Conservation (phyloP, 306 rosid species). For the Canavalia ensiformis region DNA sequence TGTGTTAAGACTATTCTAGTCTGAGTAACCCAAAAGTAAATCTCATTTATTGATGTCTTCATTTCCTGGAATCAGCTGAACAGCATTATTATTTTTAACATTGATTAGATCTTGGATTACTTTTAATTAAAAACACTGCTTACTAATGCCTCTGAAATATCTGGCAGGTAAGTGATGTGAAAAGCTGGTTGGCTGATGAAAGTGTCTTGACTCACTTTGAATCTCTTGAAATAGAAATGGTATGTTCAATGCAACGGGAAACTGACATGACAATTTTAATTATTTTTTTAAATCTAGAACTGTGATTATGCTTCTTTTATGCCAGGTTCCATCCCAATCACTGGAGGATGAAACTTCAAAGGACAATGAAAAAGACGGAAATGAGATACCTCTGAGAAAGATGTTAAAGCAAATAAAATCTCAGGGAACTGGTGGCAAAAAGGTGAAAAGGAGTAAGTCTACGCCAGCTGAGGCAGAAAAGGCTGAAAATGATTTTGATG, state of each 20-base stretch:
- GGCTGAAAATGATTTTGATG: constrained; percentile 70
- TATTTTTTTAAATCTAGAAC: constrained; percentile 43
- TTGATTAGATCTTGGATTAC: constrained; percentile 28
- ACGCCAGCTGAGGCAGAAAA: constrained; percentile 56
- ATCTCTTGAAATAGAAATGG: constrained; percentile 85
- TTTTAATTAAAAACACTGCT: constrained; percentile 27
- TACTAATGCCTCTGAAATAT: constrained; percentile 47
- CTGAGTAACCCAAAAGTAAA: background rate
- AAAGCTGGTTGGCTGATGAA: constrained; percentile 87
- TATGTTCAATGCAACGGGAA: constrained; percentile 50
- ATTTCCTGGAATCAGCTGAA: constrained; percentile 30
- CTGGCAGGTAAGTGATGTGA: constrained; percentile 64
- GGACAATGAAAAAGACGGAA: constrained; percentile 69
- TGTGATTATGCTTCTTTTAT: constrained; percentile 41
- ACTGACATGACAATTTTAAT: constrained; percentile 15
- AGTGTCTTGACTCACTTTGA: constrained; percentile 78
- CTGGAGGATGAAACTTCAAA: constrained; percentile 65
- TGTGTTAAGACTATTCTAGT: background rate
- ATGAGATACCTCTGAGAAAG: constrained; percentile 79
- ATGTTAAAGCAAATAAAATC: constrained; percentile 75
- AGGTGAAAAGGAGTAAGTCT: constrained; percentile 64
- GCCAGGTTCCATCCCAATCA: constrained; percentile 64
- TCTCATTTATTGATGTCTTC: constrained; percentile 19
- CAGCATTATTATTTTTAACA: constrained; percentile 23
- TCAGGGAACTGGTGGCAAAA: constrained; percentile 69